Conservation (phyloP, 352 stramenopile species). For the Pseudoperonospora humuli region DNA sequence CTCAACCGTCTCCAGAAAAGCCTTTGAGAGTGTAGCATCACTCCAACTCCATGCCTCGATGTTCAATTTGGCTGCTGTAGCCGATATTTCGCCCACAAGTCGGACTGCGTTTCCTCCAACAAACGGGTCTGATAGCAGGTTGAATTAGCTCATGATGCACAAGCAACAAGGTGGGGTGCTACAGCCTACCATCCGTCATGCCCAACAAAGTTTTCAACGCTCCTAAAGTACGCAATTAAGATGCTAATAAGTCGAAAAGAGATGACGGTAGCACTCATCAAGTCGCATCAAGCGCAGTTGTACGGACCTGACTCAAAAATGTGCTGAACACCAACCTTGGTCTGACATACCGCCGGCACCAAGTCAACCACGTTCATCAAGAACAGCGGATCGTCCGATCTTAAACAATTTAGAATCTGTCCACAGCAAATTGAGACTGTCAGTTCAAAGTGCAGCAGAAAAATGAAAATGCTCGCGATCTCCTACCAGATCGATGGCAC, state of each 20-base stretch:
- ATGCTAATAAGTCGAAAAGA: slow-evolving; percentile 7
- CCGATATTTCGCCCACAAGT: slow-evolving; percentile 72
- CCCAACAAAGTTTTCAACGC: slow-evolving; percentile 51
- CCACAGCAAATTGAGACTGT: slow-evolving; percentile 3
- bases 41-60: slow-evolving; percentile 74
- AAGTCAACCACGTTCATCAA: slow-evolving; percentile 82
- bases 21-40: slow-evolving; percentile 63
- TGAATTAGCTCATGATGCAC: slow-evolving; percentile 1
- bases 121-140: slow-evolving; percentile 50
- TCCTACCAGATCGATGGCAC: slow-evolving; percentile 38
- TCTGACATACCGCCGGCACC: slow-evolving; percentile 61
- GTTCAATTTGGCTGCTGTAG: slow-evolving; percentile 50
- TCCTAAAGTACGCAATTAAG: slow-evolving; percentile 20
- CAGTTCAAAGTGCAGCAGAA: slow-evolving; percentile 3
- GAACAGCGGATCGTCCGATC: slow-evolving; percentile 72
- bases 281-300: neutral
- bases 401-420: slow-evolving; percentile 63
- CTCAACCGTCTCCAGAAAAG: slow-evolving; percentile 70
- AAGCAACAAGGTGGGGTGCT: neutral
- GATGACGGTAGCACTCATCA: too few relatives aligned
- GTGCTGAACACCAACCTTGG: slow-evolving; percentile 50
- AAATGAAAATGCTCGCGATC: slow-evolving; percentile 1
- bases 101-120: slow-evolving; percentile 67
- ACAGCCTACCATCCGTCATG: slow-evolving; percentile 51
- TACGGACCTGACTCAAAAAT: slow-evolving; percentile 72